Evolutionary conservation across 73 alveolate species (phyloP).

Genomic region (Blepharisma japonicum): DNA sequence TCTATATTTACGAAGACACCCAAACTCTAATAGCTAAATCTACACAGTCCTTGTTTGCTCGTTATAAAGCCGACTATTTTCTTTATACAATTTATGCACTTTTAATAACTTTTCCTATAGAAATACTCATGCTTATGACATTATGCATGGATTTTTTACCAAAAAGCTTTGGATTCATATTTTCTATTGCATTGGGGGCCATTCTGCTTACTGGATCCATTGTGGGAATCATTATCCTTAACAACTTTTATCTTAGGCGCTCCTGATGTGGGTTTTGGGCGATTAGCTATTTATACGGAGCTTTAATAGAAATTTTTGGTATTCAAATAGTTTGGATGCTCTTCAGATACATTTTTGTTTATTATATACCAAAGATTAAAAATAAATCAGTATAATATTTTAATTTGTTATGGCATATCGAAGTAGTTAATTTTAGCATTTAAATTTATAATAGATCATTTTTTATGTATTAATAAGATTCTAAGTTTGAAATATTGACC

Average conservation of each 20-base stretch:
- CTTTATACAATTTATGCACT: background rate
- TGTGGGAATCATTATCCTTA: background rate
- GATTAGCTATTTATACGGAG: background rate
- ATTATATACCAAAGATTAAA: too few relatives aligned
- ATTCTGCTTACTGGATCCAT: background rate
- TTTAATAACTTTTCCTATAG: background rate
- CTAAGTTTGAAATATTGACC: too few relatives aligned
- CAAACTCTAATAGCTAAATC: too few relatives aligned
- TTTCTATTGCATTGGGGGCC: background rate
- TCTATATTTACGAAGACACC: background rate
- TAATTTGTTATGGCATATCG: too few relatives aligned
- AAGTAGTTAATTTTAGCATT: too few relatives aligned
- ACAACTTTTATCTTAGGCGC: too few relatives aligned
- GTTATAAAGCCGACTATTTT: background rate
- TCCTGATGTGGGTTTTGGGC: slow-evolving; percentile 13
- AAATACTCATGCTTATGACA: background rate
- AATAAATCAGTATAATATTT: too few relatives aligned
- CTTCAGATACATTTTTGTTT: background rate
- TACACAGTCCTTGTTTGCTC: background rate
- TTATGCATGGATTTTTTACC: background rate
- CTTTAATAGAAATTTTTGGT: background rate
- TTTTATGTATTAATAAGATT: too few relatives aligned
- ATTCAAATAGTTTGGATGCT: slow-evolving; percentile 6
- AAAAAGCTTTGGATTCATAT: slow-evolving; percentile 1
- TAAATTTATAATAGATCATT: too few relatives aligned